A percentile compares a stretch with the other conserved stretches of the same genome.
Conservation (phyloP, 306 rosid species). For the Begonia loranthoides region DNA sequence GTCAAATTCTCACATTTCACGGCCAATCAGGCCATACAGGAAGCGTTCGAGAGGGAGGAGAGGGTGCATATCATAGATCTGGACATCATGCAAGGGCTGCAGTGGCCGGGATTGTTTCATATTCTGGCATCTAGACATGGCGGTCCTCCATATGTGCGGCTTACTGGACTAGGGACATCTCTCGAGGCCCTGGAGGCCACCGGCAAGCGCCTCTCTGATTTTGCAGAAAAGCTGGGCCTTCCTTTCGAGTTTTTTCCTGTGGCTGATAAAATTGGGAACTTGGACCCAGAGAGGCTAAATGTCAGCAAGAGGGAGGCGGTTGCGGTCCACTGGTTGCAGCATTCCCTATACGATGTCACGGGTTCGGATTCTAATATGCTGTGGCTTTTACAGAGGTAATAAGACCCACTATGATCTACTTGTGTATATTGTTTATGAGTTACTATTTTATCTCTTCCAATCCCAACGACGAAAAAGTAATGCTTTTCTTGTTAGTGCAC, state of each 20-base stretch:
- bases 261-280: constrained; percentile 75
- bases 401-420: too few relatives aligned
- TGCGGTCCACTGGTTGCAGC: constrained; percentile 96
- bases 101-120: constrained; percentile 95
- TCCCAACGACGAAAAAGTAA: background rate
- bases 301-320: constrained; percentile 78
- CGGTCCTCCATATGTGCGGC: constrained; percentile 79
- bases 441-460: background rate
- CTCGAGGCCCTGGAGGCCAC: constrained; percentile 82
- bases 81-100: constrained; percentile 92
- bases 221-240: constrained; percentile 71
- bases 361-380: constrained; percentile 83
- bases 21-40: constrained; percentile 92
- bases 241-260: constrained; percentile 82
- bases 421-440: background rate
- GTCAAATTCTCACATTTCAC: constrained; percentile 97
- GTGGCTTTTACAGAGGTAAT: constrained; percentile 88
- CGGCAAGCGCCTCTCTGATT: constrained; percentile 73
- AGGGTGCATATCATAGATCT: constrained; percentile 86
- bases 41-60: constrained; percentile 86
- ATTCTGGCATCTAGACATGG: constrained; percentile 84
- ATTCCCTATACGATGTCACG: constrained; percentile 90
- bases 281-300: constrained; percentile 64
- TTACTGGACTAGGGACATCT: constrained; percentile 83
- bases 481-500: too few relatives aligned